Evolutionary conservation across 495 filamentous ascomycete genomes (phyloP), one percentile per base, ranked within the genome.

Genomic region (Ascodesmis nigricans): DNA sequence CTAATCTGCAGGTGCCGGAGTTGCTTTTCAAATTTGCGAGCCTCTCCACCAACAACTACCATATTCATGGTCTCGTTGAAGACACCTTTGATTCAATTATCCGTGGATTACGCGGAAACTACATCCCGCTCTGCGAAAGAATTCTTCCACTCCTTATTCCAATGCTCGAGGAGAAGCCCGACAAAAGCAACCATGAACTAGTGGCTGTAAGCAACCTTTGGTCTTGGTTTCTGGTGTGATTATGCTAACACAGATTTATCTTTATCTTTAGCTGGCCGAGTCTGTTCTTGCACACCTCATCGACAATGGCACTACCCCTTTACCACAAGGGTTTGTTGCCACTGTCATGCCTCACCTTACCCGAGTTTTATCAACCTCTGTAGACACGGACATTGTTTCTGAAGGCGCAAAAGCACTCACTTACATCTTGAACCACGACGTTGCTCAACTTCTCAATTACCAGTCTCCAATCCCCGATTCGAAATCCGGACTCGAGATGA

Each of bases 21-120:
- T 60, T 92, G 21, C 67, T 95, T 21, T 93, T 97, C 55, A 69
- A 71, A 24, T 65, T 97, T 42, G 87, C 78, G 25, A 81, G 74
- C 50, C 75, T 80, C 47, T 82, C 81, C 14, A 77, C 83, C 0
- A 67, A 65, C 21, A 93, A 87, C 56, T 84, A 79, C 61, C 78
- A 91, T 52, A 60, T 91, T 23, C 72, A 69, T 1, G 29, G 57
- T 35, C 62, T 91, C 13, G 74, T 92, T 10, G 75, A 67, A 36
- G 90, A 95, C 53, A 71, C 80, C 0, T 91, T 97, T 47, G 82
- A 92, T 55, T 76, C 83, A 23, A 71, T 92, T 40, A 6, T 11
- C 6, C 6, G 11, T 6, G 23, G 23, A 25, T 25, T 25, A 25
- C 6, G 6, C 23, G 72, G 75, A 0, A 63, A 66, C 19, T 97